Conservation (phyloP, 2,329 filamentous ascomycete species). For the Aspergillus calidoustus region DNA sequence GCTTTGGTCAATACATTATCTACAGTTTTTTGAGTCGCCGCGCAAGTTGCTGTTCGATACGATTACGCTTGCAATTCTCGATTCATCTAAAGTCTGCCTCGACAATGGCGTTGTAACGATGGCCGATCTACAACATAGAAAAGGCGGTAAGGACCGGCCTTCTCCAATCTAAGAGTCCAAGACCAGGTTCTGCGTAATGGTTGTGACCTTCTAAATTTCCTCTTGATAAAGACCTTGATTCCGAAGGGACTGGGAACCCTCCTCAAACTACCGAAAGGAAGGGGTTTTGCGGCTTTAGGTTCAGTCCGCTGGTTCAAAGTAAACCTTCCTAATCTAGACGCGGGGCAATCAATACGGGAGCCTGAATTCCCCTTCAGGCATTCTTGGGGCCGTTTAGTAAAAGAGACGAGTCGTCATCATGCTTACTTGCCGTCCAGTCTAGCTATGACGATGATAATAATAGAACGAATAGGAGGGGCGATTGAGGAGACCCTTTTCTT, state of each 20-base stretch:
- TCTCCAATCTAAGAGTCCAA: neutral
- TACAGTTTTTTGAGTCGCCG: neutral
- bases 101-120: neutral
- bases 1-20: neutral
- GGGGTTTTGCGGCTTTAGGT: neutral
- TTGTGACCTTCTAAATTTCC: no score
- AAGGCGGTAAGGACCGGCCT: constrained; percentile 14
- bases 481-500: constrained; percentile 20
- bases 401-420: constrained; percentile 12
- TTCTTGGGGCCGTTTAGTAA: neutral
- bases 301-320: neutral
- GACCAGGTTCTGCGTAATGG: no score
- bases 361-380: constrained; percentile 18
- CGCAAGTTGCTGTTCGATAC: neutral
- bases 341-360: constrained; percentile 19
- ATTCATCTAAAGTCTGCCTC: neutral
- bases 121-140: neutral
- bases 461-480: constrained; percentile 10
- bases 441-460: constrained; percentile 12
- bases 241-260: neutral
- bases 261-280: neutral
- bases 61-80: neutral
- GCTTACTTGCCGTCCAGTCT: neutral
- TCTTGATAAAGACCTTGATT: neutral
- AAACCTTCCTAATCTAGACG: constrained; percentile 5